Conservation (phyloP, 345 rosid species). For the Murraya koenigii region DNA sequence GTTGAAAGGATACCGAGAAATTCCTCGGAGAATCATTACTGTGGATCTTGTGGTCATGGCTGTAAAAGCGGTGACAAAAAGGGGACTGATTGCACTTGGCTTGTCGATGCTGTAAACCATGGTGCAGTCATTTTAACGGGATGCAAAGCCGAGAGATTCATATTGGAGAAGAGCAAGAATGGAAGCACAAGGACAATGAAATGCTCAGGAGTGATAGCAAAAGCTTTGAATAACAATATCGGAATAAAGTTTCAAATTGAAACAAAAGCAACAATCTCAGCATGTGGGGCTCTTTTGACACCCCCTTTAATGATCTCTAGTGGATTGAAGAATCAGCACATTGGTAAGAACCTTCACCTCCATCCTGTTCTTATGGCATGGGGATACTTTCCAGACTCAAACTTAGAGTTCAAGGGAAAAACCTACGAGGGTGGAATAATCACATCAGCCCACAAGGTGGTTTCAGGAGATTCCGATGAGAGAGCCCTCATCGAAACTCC, state of each 20-base stretch:
- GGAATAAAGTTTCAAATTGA: constrained; percentile 50
- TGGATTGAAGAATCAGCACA: constrained; percentile 66
- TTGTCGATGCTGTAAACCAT: constrained; percentile 66
- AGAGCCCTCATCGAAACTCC: constrained; percentile 64
- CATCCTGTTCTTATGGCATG: constrained; percentile 84
- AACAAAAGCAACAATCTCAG: constrained; percentile 73
- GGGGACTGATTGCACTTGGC: constrained; percentile 83
- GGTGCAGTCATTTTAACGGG: constrained; percentile 76
- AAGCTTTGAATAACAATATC: constrained; percentile 37
- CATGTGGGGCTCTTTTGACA: constrained; percentile 76
- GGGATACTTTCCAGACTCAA: constrained; percentile 89
- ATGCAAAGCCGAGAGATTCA: constrained; percentile 74
- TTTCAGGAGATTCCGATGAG: constrained; percentile 34
- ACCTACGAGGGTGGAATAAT: constrained; percentile 57
- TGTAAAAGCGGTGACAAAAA: constrained; percentile 78
- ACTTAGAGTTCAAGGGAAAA: constrained; percentile 46
- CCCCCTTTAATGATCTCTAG: constrained; percentile 82
- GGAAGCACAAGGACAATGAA: constrained; percentile 42
- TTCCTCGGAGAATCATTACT: constrained; percentile 72
- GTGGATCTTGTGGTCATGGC: constrained; percentile 85
- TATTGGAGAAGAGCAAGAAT: constrained; percentile 37
- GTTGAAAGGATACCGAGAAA: constrained; percentile 55
- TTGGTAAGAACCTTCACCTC: constrained; percentile 75
- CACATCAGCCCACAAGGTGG: constrained; percentile 50
- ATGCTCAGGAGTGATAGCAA: constrained; percentile 70